Evolutionary conservation across 257 asterid genomes (phyloP).

Genomic region (Jacaranda copaia): DNA sequence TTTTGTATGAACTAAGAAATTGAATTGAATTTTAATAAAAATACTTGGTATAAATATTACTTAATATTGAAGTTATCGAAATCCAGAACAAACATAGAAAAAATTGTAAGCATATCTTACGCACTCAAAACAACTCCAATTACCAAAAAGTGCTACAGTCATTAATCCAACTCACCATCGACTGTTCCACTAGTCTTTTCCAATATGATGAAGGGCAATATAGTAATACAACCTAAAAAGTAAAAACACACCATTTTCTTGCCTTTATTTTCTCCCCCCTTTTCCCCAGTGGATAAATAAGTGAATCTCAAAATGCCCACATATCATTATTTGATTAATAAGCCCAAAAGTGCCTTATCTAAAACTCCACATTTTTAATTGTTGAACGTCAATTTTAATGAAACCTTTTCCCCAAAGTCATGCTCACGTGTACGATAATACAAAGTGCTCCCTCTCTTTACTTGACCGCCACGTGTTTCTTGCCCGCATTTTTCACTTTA

Average conservation of each 20-base stretch:
- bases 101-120: too few species aligned
- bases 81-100: too few species aligned
- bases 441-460: constrained; percentile 32
- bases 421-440: constrained; percentile 46
- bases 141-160: too few species aligned
- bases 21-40: too few species aligned
- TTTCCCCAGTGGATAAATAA: neutral
- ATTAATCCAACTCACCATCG: too few species aligned
- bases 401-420: constrained; percentile 32
- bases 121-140: too few species aligned
- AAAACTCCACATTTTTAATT: neutral
- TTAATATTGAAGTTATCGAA: too few species aligned
- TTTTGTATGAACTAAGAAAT: too few species aligned
- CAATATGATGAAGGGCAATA: neutral
- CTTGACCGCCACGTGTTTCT: constrained; percentile 44
- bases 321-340: neutral
- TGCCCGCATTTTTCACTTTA: neutral
- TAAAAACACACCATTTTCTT: neutral
- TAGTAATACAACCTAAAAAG: neutral
- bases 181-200: too few species aligned
- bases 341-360: constrained; percentile 36
- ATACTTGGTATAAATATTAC: too few species aligned
- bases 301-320: constrained; percentile 18
- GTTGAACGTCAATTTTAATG: neutral
- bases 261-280: neutral